Evolutionary conservation across 495 filamentous ascomycete genomes (phyloP).

Genomic region (Penicillium soppii): DNA sequence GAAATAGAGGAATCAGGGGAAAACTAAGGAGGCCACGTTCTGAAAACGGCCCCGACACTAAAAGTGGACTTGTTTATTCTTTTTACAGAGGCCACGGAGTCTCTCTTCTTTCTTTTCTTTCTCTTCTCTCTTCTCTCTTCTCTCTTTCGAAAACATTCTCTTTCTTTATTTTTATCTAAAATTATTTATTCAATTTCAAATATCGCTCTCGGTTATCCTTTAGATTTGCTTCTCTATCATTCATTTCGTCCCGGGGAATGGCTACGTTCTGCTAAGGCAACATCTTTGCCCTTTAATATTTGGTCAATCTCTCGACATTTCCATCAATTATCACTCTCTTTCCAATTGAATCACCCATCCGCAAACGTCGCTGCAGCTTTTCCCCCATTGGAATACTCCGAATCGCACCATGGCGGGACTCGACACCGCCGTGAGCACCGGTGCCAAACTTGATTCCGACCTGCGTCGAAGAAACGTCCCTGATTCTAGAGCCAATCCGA

Average conservation of each 20-base stretch:
- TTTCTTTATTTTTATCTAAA: slow-evolving; percentile 7
- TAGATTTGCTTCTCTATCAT: slow-evolving; percentile 6
- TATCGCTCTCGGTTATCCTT: slow-evolving; percentile 5
- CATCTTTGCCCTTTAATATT: slow-evolving; percentile 8
- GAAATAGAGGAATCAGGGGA: no score
- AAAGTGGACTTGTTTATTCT: slow-evolving; percentile 22
- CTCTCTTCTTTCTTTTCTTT: slow-evolving; percentile 8
- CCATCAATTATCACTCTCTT: background rate
- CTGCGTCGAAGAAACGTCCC: slow-evolving; percentile 74
- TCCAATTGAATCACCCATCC: background rate
- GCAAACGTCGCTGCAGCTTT: no score
- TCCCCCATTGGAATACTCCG: slow-evolving; percentile 2
- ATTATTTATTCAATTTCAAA: slow-evolving; percentile 9
- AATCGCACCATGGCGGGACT: slow-evolving; percentile 29
- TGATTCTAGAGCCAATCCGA: slow-evolving; percentile 39
- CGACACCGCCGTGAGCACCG: slow-evolving; percentile 57
- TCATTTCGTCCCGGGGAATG: slow-evolving; percentile 12
- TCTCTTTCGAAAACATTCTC: background rate
- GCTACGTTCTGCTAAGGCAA: slow-evolving; percentile 13
- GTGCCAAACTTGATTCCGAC: slow-evolving; percentile 64
- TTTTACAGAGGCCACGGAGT: slow-evolving; percentile 19
- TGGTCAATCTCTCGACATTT: slow-evolving; percentile 3
- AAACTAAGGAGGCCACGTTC: slow-evolving; percentile 8
- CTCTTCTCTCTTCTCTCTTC: slow-evolving; percentile 5
- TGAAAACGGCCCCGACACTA: slow-evolving; percentile 20